A percentile compares a stretch with the other conserved stretches of the same genome.
phyloP scores from a whole-genome alignment of 148 eudicot genomes.

The Heliamphora exappendiculata region DNA sequence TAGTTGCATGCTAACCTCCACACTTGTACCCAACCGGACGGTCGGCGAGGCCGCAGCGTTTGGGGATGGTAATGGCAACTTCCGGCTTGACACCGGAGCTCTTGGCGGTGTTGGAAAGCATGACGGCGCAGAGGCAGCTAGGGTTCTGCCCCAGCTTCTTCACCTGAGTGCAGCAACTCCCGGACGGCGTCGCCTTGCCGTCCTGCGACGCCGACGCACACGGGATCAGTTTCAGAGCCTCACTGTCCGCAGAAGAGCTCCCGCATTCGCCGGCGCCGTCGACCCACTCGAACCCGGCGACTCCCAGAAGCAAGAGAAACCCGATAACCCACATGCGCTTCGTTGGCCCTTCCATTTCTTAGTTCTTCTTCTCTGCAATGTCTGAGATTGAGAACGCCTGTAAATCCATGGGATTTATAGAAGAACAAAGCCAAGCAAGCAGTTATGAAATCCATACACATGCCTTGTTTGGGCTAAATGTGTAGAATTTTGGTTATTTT shows the following conservation, averaged over 20 bases:
- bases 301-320: not conserved
- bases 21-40: slow-evolving; percentile 78
- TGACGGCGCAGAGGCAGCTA: slow-evolving; percentile 58
- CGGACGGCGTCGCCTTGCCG: not conserved
- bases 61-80: slow-evolving; percentile 63
- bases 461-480: no score
- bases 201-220: not conserved
- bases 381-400: no score
- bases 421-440: no score
- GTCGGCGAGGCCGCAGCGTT: slow-evolving; percentile 56
- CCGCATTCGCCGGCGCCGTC: slow-evolving; percentile 5
- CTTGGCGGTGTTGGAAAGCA: slow-evolving; percentile 63
- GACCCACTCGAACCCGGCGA: not conserved
- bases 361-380: no score
- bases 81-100: slow-evolving; percentile 54
- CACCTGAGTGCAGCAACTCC: slow-evolving; percentile 45
- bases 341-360: no score
- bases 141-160: slow-evolving; percentile 58
- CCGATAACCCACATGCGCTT: not conserved
- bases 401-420: no score
- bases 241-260: not conserved
- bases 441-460: no score
- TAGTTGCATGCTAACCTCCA: slow-evolving; percentile 38
- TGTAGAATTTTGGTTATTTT: no score
- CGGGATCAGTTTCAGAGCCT: not conserved